These are phyloP conservation scores for Chimonanthus salicifolius DNA, from an alignment of 164 flowering plant species.

Conservation along the genomic window DNA sequence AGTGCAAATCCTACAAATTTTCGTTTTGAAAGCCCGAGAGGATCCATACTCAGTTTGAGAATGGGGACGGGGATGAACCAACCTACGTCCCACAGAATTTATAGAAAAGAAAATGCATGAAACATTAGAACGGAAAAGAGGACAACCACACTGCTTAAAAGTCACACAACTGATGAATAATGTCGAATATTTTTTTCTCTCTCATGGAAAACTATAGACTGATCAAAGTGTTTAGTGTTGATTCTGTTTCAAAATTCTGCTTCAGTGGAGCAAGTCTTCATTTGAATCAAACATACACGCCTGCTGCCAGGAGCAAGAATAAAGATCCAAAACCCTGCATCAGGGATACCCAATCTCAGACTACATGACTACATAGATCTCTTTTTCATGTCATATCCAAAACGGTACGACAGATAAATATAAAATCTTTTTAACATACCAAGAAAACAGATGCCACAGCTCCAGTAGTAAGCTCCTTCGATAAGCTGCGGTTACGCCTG, in stretches of 20 bases:
- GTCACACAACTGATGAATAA: not conserved
- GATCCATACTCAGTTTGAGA: too few species aligned
- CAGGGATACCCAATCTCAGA: not conserved
- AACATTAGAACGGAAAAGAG: not conserved
- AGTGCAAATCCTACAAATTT: too few species aligned
- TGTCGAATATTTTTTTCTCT: not conserved
- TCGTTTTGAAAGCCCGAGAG: too few species aligned
- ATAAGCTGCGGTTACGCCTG: constrained; percentile 55
- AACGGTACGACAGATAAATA: not conserved
- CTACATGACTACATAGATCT: not conserved
- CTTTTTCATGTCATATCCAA: not conserved
- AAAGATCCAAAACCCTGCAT: constrained; percentile 39
- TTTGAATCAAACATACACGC: constrained; percentile 31
- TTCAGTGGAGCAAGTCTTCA: not conserved
- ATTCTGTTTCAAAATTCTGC: constrained; percentile 1
- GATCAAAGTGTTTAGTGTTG: not conserved
- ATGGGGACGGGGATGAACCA: too few species aligned
- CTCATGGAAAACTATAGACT: not conserved
- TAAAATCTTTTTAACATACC: constrained; percentile 30
- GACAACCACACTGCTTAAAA: not conserved
- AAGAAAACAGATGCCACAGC: constrained; percentile 85
- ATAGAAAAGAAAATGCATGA: too few species aligned
- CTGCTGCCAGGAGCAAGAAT: constrained; percentile 28
- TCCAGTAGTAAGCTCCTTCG: constrained; percentile 69
- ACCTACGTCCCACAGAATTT: too few species aligned